Conservation (phyloP, 1,284 basidiomycete species). For the Coniferiporia sulphurascens region DNA sequence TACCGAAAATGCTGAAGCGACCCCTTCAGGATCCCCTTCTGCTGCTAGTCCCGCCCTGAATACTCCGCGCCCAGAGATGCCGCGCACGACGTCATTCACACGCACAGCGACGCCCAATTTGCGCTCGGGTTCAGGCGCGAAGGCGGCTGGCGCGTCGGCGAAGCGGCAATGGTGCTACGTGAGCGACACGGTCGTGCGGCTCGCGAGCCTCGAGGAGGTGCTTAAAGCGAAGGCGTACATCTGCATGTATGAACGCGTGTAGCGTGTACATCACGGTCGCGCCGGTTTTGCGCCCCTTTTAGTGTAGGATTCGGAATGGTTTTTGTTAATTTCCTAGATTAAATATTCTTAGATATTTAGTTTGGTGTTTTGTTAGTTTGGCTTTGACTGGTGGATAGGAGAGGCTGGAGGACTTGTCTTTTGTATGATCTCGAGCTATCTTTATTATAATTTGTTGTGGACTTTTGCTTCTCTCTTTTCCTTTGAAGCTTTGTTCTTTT, state of each 20-base stretch:
- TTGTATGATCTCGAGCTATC: not conserved
- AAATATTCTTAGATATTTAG: too few relatives aligned
- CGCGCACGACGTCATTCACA: constrained; percentile 20
- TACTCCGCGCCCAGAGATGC: constrained; percentile 12
- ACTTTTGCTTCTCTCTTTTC: not conserved
- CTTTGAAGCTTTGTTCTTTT: too few relatives aligned
- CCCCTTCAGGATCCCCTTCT: constrained; percentile 19
- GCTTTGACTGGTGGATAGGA: not conserved
- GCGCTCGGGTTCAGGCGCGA: not conserved
- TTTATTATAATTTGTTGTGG: not conserved
- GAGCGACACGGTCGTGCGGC: constrained; percentile 76
- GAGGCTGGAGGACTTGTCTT: not conserved
- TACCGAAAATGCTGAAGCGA: not conserved
- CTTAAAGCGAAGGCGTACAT: constrained; percentile 88
- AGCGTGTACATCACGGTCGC: not conserved
- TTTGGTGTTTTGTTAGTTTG: not conserved
- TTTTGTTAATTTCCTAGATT: too few relatives aligned
- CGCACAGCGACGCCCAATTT: not conserved
- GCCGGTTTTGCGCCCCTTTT: not conserved
- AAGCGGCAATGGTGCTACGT: constrained; percentile 86
- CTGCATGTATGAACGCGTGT: constrained; percentile 78
- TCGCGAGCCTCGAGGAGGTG: constrained; percentile 82
- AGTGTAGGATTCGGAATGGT: too few relatives aligned
- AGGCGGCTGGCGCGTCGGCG: constrained; percentile 18
- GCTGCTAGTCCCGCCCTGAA: constrained; percentile 18